These are phyloP conservation scores for Boletus speciosus DNA, from an alignment of 768 basidiomycete genomes.

Conservation along the genomic window DNA sequence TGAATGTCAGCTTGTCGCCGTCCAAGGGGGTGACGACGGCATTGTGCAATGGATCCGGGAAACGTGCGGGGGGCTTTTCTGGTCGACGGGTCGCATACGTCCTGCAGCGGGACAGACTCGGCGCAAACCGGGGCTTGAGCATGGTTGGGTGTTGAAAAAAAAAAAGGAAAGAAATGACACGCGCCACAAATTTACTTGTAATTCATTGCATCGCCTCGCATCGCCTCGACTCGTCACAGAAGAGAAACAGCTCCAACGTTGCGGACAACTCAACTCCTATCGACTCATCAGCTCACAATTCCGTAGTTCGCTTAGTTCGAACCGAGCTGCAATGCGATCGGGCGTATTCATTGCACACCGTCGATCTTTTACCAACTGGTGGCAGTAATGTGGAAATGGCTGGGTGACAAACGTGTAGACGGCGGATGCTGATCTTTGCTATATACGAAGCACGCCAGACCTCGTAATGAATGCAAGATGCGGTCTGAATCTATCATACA, in stretches of 20 bases:
- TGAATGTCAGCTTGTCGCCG: slow-evolving; percentile 66
- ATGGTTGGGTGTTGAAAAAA: slow-evolving; percentile 1
- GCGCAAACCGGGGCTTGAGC: slow-evolving; percentile 19
- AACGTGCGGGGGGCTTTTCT: slow-evolving; percentile 48
- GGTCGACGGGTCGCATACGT: slow-evolving; percentile 41
- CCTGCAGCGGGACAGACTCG: slow-evolving; percentile 18
- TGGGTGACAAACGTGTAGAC: neutral
- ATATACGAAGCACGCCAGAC: neutral
- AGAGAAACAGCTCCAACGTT: neutral
- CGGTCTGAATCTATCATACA: slow-evolving; percentile 22
- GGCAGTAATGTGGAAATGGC: neutral
- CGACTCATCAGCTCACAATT: neutral
- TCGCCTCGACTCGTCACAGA: slow-evolving; percentile 2
- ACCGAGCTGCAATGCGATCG: slow-evolving; percentile 8
- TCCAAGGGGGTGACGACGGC: slow-evolving; percentile 48
- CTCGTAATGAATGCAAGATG: slow-evolving; percentile 6
- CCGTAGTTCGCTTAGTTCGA: neutral
- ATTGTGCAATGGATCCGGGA: slow-evolving; percentile 54
- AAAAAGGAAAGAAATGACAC: neutral
- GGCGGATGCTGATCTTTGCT: slow-evolving; percentile 2
- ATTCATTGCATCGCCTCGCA: neutral
- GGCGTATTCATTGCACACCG: slow-evolving; percentile 17
- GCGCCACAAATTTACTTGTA: neutral
- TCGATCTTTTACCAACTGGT: slow-evolving; percentile 24
- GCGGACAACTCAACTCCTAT: neutral